These are phyloP conservation scores for Amylocarpus encephaloides DNA, from an alignment of 2,329 filamentous ascomycete species.

Conservation along the genomic window DNA sequence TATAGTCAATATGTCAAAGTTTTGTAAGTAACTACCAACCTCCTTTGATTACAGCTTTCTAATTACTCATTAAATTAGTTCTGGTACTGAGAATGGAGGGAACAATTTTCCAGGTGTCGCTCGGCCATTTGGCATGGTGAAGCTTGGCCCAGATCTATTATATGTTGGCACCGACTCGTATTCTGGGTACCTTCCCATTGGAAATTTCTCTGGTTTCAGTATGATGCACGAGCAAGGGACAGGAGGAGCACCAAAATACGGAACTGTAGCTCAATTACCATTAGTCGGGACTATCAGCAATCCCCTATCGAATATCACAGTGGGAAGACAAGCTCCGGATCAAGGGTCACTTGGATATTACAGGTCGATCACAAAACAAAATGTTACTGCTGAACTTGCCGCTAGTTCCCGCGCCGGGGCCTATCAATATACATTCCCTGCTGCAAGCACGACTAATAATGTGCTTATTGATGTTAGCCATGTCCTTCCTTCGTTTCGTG, in stretches of 20 bases:
- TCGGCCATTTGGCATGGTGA: constrained; percentile 40
- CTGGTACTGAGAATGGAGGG: constrained; percentile 38
- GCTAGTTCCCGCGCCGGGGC: constrained; percentile 51
- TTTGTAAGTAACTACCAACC: constrained; percentile 14
- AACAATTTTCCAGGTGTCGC: constrained; percentile 40
- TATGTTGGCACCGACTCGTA: constrained; percentile 45
- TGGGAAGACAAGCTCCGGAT: constrained; percentile 46
- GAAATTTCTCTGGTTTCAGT: constrained; percentile 53
- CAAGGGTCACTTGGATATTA: constrained; percentile 56
- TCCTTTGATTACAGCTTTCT: not conserved
- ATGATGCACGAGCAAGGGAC: constrained; percentile 63
- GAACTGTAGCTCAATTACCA: constrained; percentile 56
- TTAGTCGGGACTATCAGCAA: constrained; percentile 44
- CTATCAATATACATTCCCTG: constrained; percentile 55
- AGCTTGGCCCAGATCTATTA: constrained; percentile 36
- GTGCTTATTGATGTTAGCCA: constrained; percentile 36
- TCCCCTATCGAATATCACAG: constrained; percentile 49
- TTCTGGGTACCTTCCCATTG: constrained; percentile 45
- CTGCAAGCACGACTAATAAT: constrained; percentile 32
- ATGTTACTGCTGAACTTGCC: constrained; percentile 50
- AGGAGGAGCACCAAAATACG: constrained; percentile 64
- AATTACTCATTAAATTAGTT: constrained; percentile 11
- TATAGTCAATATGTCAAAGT: constrained; percentile 26
- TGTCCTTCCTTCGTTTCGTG: constrained; percentile 55
- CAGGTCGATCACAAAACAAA: constrained; percentile 47